These are phyloP conservation scores for Globisporangium cylindrosporum DNA, from an alignment of 352 stramenopile species.

Conservation along the genomic window DNA sequence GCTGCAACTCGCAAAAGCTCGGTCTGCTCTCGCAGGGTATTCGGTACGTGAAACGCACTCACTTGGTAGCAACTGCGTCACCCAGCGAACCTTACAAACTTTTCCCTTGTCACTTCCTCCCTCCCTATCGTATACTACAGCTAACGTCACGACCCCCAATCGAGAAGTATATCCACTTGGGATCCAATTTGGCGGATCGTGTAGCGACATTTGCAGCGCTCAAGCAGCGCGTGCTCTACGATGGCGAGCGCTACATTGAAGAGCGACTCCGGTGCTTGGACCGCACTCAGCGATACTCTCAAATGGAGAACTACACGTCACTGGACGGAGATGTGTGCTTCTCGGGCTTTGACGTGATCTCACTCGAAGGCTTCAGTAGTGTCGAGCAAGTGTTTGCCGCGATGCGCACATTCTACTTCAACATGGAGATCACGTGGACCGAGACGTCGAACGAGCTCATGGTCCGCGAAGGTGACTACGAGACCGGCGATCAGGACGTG, in stretches of 20 bases:
- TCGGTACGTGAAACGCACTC: not conserved
- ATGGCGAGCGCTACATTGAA: conserved; percentile 23
- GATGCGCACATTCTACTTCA: conserved; percentile 12
- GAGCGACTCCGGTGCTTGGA: conserved; percentile 23
- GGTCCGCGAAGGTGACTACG: conserved; percentile 32
- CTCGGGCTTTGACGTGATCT: conserved; percentile 22
- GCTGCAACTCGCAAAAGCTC: not conserved
- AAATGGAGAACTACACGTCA: conserved; percentile 20
- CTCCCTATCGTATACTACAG: not conserved
- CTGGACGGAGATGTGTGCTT: conserved; percentile 22
- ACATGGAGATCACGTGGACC: conserved; percentile 19
- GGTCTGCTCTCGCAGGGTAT: not conserved
- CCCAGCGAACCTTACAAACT: too few species aligned
- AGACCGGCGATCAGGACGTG: conserved; percentile 5
- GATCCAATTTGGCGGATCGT: not conserved
- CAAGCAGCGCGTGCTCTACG: not conserved
- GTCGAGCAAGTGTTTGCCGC: conserved; percentile 8
- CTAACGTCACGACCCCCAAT: not conserved
- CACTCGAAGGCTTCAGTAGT: conserved; percentile 6
- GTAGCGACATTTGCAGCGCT: not conserved
- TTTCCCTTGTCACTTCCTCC: too few species aligned
- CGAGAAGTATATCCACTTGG: conserved; percentile 8
- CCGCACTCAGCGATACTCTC: conserved; percentile 25
- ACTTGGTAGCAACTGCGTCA: not conserved
- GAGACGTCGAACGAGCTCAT: conserved; percentile 31